phyloP scores from a whole-genome alignment of 2,329 filamentous ascomycete genomes.

The Karstenula rhodostoma region DNA sequence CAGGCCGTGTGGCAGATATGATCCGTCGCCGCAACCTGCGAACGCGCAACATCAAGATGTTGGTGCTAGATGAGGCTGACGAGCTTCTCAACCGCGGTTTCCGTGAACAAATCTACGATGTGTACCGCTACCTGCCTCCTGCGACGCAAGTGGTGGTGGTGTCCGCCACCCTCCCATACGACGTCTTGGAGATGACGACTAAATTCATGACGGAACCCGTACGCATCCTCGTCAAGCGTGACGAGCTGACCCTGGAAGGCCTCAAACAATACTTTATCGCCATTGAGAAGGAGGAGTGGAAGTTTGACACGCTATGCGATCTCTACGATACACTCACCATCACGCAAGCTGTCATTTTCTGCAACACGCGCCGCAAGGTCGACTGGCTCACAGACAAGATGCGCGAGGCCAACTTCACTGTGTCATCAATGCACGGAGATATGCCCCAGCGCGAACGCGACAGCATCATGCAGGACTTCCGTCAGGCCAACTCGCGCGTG shows the following conservation, averaged over 20 bases:
- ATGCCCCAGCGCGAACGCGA: slow-evolving; percentile 99
- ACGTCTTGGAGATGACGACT: slow-evolving; percentile 98
- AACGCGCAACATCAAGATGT: slow-evolving; percentile 80
- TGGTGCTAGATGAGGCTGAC: slow-evolving; percentile 79
- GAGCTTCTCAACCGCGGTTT: slow-evolving; percentile 91
- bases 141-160: slow-evolving; percentile 99
- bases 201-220: slow-evolving; percentile 99
- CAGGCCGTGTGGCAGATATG: slow-evolving; percentile 92
- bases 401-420: slow-evolving; percentile 98
- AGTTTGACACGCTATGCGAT: slow-evolving; percentile 98
- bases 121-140: slow-evolving; percentile 95
- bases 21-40: slow-evolving; percentile 76
- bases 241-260: slow-evolving; percentile 95
- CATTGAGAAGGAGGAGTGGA: slow-evolving; percentile 99
- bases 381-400: slow-evolving; percentile 99
- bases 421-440: slow-evolving; percentile 98
- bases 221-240: slow-evolving; percentile 96
- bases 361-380: slow-evolving; percentile 98
- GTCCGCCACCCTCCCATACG: slow-evolving; percentile 94
- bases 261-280: slow-evolving; percentile 99
- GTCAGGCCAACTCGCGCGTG: slow-evolving; percentile 94
- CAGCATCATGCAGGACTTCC: slow-evolving; percentile 99
- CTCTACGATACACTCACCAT: slow-evolving; percentile 99
- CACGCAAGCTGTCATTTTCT: slow-evolving; percentile 99
- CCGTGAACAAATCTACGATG: slow-evolving; percentile 98